Base-by-base conservation (phyloP, 345 rosid genomes). In the Melaleuca alternifolia region DNA sequence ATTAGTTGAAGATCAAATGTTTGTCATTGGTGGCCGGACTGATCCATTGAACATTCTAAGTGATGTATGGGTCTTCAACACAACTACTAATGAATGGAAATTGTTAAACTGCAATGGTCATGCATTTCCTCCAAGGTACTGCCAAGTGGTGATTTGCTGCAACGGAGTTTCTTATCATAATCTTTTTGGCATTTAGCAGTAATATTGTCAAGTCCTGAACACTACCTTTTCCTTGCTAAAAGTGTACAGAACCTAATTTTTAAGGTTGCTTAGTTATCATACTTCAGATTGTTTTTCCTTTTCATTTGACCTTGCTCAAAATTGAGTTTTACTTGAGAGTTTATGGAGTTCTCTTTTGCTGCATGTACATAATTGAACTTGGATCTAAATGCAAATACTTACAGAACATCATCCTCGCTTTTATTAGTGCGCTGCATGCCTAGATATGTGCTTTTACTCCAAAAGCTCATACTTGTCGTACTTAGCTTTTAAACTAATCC, bases 1-100 rank as follows among this genome's bases (percentile, higher is more conserved):
- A 51, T 87, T 94, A 89, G 89, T 96, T 76, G 96, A 95, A 28
- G 93, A 92, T 88, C 81, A 21, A 54, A 89, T 97, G 91, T 95
- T 93, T 91, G 93, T 95, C 20, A 93, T 95, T 87, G 99, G 99
- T 89, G 99, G 99, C 77, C 92, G 97, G 89, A 93, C 92, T 83
- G 98, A 96, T 93, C 98, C 99, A 37, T 83, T 89, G 59, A 93
- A 91, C 83, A 94, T 96, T 87, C 88, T 96, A 84, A 89, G 88
- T 89, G 98, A 96, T 87, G 93, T 96, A 84, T 97, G 99, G 99
- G 89, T 87, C 87, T 90, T 97, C 81, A 88, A 93, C 89, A 87
- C 87, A 54, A 86, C 89, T 44, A 91, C 89, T 61, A 85, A 83
- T 44, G 89, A 93, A 86, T 97, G 99, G 99, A 93, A 83, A 85